phyloP scores from a whole-genome alignment of 2,329 filamentous ascomycete species.

The Cytospora chrysosperma region DNA sequence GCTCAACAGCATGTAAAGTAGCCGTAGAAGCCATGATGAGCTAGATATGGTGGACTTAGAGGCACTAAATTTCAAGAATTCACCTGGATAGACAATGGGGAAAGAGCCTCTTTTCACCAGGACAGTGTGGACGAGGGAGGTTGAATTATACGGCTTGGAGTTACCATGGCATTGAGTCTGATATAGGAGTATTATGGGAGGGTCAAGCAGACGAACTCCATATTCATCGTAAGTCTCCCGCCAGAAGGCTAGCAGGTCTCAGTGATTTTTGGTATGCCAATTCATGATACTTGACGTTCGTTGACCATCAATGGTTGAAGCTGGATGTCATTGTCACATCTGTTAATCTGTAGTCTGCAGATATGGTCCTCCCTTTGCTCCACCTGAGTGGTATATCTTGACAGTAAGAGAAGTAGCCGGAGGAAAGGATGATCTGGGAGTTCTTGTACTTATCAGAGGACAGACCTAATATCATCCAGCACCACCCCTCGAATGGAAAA shows the following conservation, averaged over 20 bases:
- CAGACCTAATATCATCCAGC: too few relatives aligned
- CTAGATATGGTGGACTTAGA: neutral
- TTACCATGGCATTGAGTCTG: neutral
- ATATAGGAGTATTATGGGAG: neutral
- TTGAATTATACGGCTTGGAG: neutral
- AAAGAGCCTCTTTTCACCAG: too few relatives aligned
- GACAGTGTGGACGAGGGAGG: neutral
- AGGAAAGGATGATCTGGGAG: too few relatives aligned
- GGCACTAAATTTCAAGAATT: too few relatives aligned
- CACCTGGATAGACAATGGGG: too few relatives aligned
- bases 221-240: neutral
- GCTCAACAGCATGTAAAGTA: neutral
- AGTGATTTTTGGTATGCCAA: neutral
- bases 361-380: neutral
- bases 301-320: neutral
- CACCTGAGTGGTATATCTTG: too few relatives aligned
- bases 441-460: too few relatives aligned
- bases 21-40: constrained; percentile 1
- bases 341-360: neutral
- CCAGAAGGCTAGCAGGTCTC: neutral
- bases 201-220: neutral
- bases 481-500: neutral
- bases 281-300: neutral
- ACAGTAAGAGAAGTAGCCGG: too few relatives aligned
- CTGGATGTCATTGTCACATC: neutral